Evolutionary conservation across 2,329 filamentous ascomycete species (phyloP).

Genomic region (Gnomoniopsis sp.): DNA sequence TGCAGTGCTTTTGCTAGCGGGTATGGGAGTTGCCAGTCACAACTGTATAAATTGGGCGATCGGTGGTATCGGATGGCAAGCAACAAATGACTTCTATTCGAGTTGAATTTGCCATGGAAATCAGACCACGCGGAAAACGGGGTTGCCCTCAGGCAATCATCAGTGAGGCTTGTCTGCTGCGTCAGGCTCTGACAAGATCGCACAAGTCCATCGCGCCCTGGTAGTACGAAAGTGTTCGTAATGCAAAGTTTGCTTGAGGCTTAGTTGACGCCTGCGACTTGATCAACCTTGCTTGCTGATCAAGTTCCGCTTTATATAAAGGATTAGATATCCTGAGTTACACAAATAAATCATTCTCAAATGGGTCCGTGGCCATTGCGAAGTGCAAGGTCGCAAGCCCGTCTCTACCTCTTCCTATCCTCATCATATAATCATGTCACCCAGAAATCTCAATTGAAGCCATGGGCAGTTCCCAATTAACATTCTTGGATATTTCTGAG

Average conservation of each 20-base stretch:
- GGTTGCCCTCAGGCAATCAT: conserved; percentile 3
- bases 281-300: background rate
- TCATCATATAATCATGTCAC: no score
- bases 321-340: no score
- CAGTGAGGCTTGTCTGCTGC: background rate
- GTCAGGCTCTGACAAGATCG: background rate
- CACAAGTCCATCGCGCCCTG: background rate
- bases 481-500: no score
- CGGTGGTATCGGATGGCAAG: background rate
- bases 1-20: no score
- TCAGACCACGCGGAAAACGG: conserved; percentile 3
- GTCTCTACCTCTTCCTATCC: no score
- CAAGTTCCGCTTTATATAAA: background rate
- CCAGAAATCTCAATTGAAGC: no score
- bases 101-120: background rate
- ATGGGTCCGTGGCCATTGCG: no score
- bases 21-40: no score
- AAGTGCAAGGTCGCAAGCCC: no score
- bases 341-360: no score
- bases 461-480: no score
- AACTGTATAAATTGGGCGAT: conserved; percentile 4
- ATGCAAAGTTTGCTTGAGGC: conserved; percentile 13
- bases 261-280: background rate
- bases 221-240: conserved; percentile 1
- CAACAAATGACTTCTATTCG: background rate